Evolutionary conservation across 2,329 filamentous ascomycete species (phyloP).

Genomic region (Beauveria bassiana): DNA sequence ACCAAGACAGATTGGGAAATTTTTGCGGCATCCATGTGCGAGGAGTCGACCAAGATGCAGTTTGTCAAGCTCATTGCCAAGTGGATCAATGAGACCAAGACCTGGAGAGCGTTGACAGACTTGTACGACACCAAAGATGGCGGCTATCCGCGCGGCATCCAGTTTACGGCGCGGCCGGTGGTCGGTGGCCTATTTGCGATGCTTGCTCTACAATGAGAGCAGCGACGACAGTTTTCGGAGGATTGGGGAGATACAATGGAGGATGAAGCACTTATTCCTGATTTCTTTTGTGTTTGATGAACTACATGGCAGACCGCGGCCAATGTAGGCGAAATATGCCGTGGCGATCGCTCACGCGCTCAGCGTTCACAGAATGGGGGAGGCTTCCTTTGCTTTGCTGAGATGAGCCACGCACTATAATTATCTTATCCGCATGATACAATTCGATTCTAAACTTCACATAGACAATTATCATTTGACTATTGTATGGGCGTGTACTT

Average conservation of each 20-base stretch:
- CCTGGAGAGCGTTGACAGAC: conserved; percentile 66
- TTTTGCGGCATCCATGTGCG: conserved; percentile 70
- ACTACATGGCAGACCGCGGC: background rate
- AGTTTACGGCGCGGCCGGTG: conserved; percentile 73
- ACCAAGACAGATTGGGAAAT: conserved; percentile 86
- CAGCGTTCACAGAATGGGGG: background rate
- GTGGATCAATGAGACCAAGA: conserved; percentile 69
- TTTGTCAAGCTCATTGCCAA: conserved; percentile 62
- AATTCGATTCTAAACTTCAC: no score
- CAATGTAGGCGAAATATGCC: background rate
- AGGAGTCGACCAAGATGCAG: conserved; percentile 48
- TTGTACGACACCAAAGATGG: conserved; percentile 66
- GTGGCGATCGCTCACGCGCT: background rate
- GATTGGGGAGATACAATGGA: no score
- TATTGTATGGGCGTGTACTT: no score
- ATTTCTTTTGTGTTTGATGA: background rate
- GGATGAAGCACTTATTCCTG: background rate
- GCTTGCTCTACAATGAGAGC: conserved; percentile 46
- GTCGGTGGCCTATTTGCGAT: conserved; percentile 75
- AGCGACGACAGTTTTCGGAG: no score
- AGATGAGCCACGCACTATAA: background rate
- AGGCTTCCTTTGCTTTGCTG: background rate
- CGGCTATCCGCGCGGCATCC: conserved; percentile 53
- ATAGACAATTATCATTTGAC: no score
- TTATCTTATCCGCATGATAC: no score